Evolutionary conservation across 2,329 filamentous ascomycete species (phyloP).

Genomic region (Colletotrichum siamense): DNA sequence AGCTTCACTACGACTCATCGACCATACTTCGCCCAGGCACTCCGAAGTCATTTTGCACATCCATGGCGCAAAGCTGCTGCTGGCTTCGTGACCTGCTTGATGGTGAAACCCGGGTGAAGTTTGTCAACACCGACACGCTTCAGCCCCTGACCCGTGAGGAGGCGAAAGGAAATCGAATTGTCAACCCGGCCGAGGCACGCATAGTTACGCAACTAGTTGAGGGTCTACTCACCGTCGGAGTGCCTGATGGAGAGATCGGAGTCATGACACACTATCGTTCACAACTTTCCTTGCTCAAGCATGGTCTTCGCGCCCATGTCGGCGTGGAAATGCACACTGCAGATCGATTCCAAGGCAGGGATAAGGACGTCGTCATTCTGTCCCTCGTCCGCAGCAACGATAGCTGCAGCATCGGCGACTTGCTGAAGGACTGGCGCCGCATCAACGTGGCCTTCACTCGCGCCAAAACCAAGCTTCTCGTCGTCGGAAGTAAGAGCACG

Average conservation of each 20-base stretch:
- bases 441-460: conserved; percentile 97
- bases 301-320: conserved; percentile 65
- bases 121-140: conserved; percentile 87
- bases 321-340: conserved; percentile 94
- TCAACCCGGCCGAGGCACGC: conserved; percentile 83
- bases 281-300: conserved; percentile 83
- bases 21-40: conserved; percentile 46
- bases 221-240: conserved; percentile 75
- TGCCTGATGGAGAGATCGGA: conserved; percentile 79
- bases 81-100: conserved; percentile 79
- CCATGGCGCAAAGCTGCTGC: conserved; percentile 58
- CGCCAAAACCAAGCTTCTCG: conserved; percentile 88
- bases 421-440: conserved; percentile 88
- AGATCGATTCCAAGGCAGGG: conserved; percentile 94
- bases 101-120: conserved; percentile 76
- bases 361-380: conserved; percentile 91
- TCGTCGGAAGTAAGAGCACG: conserved; percentile 83
- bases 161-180: conserved; percentile 81
- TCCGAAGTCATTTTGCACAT: conserved; percentile 61
- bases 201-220: conserved; percentile 83
- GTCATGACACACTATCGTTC: conserved; percentile 97
- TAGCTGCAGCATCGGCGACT: conserved; percentile 81
- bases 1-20: conserved; percentile 62
- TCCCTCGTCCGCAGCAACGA: conserved; percentile 90
- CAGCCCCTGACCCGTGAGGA: conserved; percentile 70